Evolutionary conservation across 306 rosid genomes (phyloP).

Genomic region (Carpinus fangiana): DNA sequence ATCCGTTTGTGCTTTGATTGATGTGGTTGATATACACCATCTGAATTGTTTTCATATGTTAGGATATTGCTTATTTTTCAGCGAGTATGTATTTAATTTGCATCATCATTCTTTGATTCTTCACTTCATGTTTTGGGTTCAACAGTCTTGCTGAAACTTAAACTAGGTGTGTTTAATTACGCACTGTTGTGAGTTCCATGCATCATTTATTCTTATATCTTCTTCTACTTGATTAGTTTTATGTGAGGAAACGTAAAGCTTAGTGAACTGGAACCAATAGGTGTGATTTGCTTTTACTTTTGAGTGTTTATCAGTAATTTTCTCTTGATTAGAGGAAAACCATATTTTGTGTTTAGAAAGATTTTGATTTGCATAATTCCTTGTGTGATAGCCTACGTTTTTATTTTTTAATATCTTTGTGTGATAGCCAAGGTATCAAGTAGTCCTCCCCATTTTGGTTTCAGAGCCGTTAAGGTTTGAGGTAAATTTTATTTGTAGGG

Average conservation of each 20-base stretch:
- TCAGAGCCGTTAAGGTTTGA: background rate
- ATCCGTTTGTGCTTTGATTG: background rate
- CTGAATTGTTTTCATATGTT: slow-evolving; percentile 14
- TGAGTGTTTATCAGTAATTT: background rate
- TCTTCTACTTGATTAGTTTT: background rate
- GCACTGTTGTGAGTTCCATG: slow-evolving; percentile 6
- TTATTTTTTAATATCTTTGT: no score
- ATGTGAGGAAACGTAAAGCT: background rate
- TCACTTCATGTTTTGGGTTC: background rate
- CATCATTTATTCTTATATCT: background rate
- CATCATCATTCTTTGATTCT: background rate
- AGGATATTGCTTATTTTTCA: slow-evolving; percentile 2
- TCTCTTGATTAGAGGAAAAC: background rate
- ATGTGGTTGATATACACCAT: background rate
- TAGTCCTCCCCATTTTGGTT: background rate
- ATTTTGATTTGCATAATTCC: no score
- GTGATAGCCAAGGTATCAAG: background rate
- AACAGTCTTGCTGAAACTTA: background rate
- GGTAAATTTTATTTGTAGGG: background rate
- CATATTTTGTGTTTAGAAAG: background rate
- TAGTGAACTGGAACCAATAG: background rate
- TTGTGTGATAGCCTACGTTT: background rate
- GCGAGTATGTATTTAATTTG: slow-evolving; percentile 2
- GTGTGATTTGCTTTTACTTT: background rate
- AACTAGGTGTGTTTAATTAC: background rate